Conservation (phyloP, 2,329 filamentous ascomycete species). For the Monilinia aucupariae region DNA sequence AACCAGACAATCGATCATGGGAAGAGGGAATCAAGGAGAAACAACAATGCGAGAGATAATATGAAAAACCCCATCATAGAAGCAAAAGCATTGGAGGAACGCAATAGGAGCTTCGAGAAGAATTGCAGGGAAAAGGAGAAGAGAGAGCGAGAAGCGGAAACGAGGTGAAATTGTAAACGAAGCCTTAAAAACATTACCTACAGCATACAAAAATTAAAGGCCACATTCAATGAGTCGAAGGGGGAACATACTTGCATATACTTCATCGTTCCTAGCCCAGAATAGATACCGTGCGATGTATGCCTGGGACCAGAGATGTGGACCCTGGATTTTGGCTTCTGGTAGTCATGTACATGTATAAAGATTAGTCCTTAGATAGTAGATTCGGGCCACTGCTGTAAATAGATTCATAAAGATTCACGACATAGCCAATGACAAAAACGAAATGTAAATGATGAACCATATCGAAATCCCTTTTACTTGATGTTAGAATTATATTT, state of each 20-base stretch:
- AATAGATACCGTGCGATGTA: background rate
- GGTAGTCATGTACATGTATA: background rate
- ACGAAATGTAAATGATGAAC: background rate
- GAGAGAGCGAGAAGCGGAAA: background rate
- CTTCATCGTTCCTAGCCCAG: background rate
- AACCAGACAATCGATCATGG: background rate
- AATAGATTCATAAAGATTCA: background rate
- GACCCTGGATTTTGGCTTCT: background rate
- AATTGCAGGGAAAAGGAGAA: background rate
- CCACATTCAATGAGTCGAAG: background rate
- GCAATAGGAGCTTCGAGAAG: background rate
- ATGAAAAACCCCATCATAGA: background rate
- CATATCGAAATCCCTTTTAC: background rate
- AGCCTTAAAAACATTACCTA: background rate
- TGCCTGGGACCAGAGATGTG: background rate
- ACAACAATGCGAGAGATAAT: background rate
- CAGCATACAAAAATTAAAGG: background rate
- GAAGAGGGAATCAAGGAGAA: conserved; percentile 5
- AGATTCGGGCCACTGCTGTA: background rate
- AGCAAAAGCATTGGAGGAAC: background rate
- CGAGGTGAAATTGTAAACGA: background rate
- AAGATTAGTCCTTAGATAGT: background rate
- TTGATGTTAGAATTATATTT: conserved; percentile 29
- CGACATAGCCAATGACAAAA: background rate
- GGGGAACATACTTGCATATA: background rate